Conservation (phyloP, 495 filamentous ascomycete genomes). For the Talaromyces trachyspermus region DNA sequence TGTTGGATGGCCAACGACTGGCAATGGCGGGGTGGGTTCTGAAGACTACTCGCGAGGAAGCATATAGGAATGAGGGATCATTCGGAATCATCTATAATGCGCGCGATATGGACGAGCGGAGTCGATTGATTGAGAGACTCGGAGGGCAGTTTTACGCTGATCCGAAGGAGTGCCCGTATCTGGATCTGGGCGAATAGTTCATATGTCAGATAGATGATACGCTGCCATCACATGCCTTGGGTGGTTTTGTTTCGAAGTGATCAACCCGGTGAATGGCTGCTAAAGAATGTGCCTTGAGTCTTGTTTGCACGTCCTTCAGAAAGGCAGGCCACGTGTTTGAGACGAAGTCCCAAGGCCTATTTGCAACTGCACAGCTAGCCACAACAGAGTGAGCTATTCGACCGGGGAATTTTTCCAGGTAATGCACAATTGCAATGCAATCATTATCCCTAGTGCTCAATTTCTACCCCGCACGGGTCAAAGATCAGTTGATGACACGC, state of each 20-base stretch:
- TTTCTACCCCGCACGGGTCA: neutral
- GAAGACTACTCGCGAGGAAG: slow-evolving; percentile 8
- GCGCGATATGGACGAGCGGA: slow-evolving; percentile 8
- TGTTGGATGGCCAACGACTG: slow-evolving; percentile 7
- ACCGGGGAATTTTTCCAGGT: neutral
- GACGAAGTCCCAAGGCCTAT: no score
- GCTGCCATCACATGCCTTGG: no score
- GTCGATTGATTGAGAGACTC: neutral
- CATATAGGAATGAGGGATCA: no score
- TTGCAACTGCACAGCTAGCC: no score
- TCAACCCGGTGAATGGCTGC: no score
- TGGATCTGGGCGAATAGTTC: no score
- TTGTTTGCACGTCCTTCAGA: no score
- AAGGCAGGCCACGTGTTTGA: no score
- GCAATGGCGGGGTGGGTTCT: slow-evolving; percentile 11
- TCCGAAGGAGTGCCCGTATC: neutral
- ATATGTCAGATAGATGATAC: no score
- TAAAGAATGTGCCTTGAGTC: no score
- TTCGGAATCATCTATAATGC: slow-evolving; percentile 5
- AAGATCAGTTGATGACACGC: neutral
- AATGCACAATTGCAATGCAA: neutral
- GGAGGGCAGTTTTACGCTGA: neutral
- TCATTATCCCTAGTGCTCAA: neutral
- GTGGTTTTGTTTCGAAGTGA: no score
- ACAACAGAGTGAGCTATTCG: no score